Evolutionary conservation across 202 grass and related monocot genomes (phyloP), one percentile per base, ranked within the genome.

Genomic region (Carex sylvatica): DNA sequence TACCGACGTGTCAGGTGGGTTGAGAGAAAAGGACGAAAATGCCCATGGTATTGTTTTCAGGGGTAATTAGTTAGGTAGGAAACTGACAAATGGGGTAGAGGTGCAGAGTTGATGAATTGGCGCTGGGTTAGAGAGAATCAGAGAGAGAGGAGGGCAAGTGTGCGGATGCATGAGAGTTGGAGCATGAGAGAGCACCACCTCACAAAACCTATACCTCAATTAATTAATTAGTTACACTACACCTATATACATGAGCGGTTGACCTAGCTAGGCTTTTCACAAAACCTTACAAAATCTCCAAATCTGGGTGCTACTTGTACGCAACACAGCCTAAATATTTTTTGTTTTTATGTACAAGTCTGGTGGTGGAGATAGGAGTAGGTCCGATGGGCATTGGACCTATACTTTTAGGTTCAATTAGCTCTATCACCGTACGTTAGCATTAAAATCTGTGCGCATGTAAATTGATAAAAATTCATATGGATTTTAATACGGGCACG

Each of bases 131-230:
- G 23, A 35, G 54, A 71, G 28, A 26, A n/a, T n/a, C n/a, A n/a
- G 66, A 18, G 28, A 26, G 66, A 1, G 7, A 12, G 4, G 33
- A 12, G n/a, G 84, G 77, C 84, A 86, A 71, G 78, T 86, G 84
- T 86, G 23, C 65, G 78, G 84, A 81, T 62, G 64, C 65, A 74
- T 74, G 84, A 65, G 22, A 47, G 55, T 64, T 4, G 15, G 9
- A 53, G 63, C 16, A 19, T 46, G 31, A 60, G 36, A 52, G 55
- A 62, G 33, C 55, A 65, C 66, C 67, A 74, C 33, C 18, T 74
- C 12, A 20, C 26, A 23, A 5, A 42, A 42, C 6, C 38, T 42
- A 8, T 15, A 23, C 6, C 59, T 9, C 9, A 44, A 44, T 44
- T 44, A 44, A 2, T 46, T 47, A 44, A n/a, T 72, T 72, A 8